Evolutionary conservation across 805 yeast genomes (phyloP).

Genomic region (Saccharomycopsis lassenensis): DNA sequence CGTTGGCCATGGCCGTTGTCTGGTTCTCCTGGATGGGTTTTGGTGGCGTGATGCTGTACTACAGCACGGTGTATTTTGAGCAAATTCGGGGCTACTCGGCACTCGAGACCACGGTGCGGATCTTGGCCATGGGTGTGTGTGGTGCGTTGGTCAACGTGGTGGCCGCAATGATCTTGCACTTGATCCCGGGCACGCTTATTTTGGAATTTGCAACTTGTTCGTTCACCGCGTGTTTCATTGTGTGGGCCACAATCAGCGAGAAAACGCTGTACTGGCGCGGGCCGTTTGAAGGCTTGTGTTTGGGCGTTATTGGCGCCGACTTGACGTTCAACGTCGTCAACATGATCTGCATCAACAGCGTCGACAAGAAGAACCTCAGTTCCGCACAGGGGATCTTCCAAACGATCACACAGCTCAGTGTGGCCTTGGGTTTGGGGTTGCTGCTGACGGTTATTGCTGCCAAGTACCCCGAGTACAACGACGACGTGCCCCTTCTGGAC

Average conservation of each 20-base stretch:
- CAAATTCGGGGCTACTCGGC: conserved; percentile 28
- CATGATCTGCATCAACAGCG: conserved; percentile 32
- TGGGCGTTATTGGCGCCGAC: conserved; percentile 37
- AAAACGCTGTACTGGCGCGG: conserved; percentile 32
- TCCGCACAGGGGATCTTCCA: conserved; percentile 40
- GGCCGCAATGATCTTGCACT: conserved; percentile 36
- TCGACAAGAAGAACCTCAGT: conserved; percentile 29
- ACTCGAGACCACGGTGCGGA: conserved; percentile 33
- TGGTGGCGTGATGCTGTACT: conserved; percentile 30
- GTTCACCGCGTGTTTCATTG: conserved; percentile 27
- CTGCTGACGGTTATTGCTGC: conserved; percentile 30
- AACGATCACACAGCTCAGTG: conserved; percentile 31
- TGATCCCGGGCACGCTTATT: conserved; percentile 31
- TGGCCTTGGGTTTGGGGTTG: conserved; percentile 33
- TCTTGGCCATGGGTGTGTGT: conserved; percentile 32
- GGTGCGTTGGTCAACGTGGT: conserved; percentile 34
- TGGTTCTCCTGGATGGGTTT: conserved; percentile 33
- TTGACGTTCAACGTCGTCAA: conserved; percentile 35
- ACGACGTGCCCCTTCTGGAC: conserved; percentile 16
- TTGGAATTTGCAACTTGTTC: conserved; percentile 27
- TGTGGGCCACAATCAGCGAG: conserved; percentile 32
- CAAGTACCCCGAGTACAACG: conserved; percentile 22
- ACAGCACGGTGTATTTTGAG: conserved; percentile 34
- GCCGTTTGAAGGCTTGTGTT: conserved; percentile 33
- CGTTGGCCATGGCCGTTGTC: conserved; percentile 29